These are phyloP conservation scores for Fonsecaea erecta DNA, from an alignment of 2,329 filamentous ascomycete species.

Conservation along the genomic window DNA sequence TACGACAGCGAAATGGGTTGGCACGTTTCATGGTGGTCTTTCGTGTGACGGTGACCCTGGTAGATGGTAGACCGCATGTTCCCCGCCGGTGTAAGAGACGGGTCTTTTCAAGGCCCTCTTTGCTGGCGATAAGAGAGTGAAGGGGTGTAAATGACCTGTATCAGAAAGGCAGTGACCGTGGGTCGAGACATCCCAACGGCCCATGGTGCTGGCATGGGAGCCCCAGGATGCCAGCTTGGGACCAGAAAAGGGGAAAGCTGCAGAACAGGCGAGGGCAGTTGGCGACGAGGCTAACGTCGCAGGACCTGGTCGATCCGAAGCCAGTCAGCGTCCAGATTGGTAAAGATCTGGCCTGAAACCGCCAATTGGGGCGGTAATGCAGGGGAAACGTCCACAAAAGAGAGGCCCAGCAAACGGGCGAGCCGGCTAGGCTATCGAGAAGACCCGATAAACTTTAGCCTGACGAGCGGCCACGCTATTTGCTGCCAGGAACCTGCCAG, in stretches of 20 bases:
- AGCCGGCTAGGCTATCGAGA: conserved; percentile 4
- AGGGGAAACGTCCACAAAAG: conserved; percentile 10
- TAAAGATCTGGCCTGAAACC: conserved; percentile 11
- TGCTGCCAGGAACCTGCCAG: conserved; percentile 7
- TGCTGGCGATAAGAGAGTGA: neutral
- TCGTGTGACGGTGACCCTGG: conserved; percentile 27
- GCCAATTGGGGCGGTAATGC: conserved; percentile 13
- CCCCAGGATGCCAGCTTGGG: neutral
- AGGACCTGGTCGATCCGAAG: conserved; percentile 8
- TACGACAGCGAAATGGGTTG: conserved; percentile 28
- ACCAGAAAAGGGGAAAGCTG: conserved; percentile 14
- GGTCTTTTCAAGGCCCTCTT: conserved; percentile 24
- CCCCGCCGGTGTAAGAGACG: neutral
- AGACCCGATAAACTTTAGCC: conserved; percentile 9
- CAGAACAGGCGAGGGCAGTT: conserved; percentile 14
- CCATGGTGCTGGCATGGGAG: conserved; percentile 10
- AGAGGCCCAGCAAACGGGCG: neutral
- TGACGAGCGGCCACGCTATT: neutral
- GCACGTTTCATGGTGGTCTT: conserved; percentile 34
- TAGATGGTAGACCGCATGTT: conserved; percentile 5
- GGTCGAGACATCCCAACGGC: neutral
- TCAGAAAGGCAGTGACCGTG: neutral
- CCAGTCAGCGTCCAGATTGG: conserved; percentile 20
- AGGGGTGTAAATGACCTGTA: neutral
- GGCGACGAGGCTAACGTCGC: conserved; percentile 25